These are phyloP conservation scores for Septoria linicola DNA, from an alignment of 2,329 filamentous ascomycete species.

Conservation along the genomic window DNA sequence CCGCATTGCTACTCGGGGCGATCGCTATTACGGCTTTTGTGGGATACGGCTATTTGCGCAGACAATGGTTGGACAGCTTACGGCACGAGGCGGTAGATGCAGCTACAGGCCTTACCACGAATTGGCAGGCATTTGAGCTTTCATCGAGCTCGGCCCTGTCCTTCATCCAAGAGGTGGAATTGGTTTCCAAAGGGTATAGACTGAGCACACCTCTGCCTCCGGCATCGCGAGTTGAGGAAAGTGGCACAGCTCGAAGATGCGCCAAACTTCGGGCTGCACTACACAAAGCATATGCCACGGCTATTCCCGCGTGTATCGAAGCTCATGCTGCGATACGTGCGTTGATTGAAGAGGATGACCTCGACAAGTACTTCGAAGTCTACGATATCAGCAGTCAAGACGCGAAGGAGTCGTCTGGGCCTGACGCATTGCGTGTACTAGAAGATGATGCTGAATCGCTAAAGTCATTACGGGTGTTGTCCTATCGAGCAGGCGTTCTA, in stretches of 20 bases:
- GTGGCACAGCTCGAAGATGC: slow-evolving; percentile 70
- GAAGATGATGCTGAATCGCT: slow-evolving; percentile 75
- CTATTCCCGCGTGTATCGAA: slow-evolving; percentile 70
- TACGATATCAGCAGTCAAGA: slow-evolving; percentile 52
- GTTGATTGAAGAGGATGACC: slow-evolving; percentile 73
- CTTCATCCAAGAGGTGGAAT: slow-evolving; percentile 90
- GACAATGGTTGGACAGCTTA: slow-evolving; percentile 79
- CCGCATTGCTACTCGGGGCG: slow-evolving; percentile 48
- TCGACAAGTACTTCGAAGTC: slow-evolving; percentile 88
- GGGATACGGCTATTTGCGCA: slow-evolving; percentile 70
- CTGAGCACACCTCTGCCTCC: slow-evolving; percentile 88
- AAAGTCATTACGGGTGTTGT: slow-evolving; percentile 67
- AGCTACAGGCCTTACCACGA: slow-evolving; percentile 66
- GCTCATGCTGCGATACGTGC: slow-evolving; percentile 67
- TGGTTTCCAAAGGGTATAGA: slow-evolving; percentile 86
- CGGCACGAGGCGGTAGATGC: slow-evolving; percentile 71
- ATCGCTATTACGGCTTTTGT: slow-evolving; percentile 56
- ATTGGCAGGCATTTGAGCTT: slow-evolving; percentile 77
- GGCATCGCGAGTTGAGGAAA: slow-evolving; percentile 84
- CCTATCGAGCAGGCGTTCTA: slow-evolving; percentile 72
- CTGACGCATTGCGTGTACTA: slow-evolving; percentile 51
- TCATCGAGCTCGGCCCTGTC: slow-evolving; percentile 72
- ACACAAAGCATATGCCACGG: slow-evolving; percentile 65
- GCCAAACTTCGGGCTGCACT: slow-evolving; percentile 75
- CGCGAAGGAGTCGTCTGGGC: slow-evolving; percentile 53